Percentiles rank a stretch among this genome's conserved stretches.
Conservation (phyloP, 805 yeast species). For the Kurtzmaniella cleridarum region DNA sequence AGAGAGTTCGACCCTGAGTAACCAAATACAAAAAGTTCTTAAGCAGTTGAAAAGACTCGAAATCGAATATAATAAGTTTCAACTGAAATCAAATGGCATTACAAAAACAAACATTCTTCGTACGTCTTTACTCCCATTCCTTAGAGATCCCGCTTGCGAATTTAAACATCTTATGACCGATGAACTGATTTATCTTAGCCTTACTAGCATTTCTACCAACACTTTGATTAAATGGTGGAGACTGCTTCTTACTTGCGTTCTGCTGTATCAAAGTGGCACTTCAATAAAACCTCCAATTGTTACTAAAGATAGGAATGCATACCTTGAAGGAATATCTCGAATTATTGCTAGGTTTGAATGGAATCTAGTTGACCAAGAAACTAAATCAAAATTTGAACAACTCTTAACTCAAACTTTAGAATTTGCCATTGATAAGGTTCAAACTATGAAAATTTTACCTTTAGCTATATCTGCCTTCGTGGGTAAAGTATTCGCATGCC, state of each 20-base stretch:
- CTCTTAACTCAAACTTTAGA: slow-evolving; percentile 49
- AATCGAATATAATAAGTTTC: slow-evolving; percentile 39
- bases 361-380: slow-evolving; percentile 24
- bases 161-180: slow-evolving; percentile 1
- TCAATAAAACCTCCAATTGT: slow-evolving; percentile 26
- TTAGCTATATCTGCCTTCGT: slow-evolving; percentile 58
- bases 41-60: slow-evolving; percentile 38
- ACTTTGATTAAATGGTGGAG: slow-evolving; percentile 50
- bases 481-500: slow-evolving; percentile 66
- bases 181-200: slow-evolving; percentile 24
- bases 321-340: slow-evolving; percentile 49
- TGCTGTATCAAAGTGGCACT: slow-evolving; percentile 11
- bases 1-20: too few relatives aligned
- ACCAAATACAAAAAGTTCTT: not conserved
- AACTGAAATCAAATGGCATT: slow-evolving; percentile 31
- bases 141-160: slow-evolving; percentile 21
- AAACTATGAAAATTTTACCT: slow-evolving; percentile 44
- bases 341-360: slow-evolving; percentile 45
- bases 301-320: slow-evolving; percentile 45
- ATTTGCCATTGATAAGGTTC: slow-evolving; percentile 43
- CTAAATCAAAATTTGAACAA: slow-evolving; percentile 19
- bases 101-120: slow-evolving; percentile 44
- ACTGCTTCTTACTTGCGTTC: slow-evolving; percentile 29
- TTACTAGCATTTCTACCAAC: slow-evolving; percentile 26
- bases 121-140: slow-evolving; percentile 41